phyloP scores from a whole-genome alignment of 441 rosid species.

The Arabidopsis lyrata region DNA sequence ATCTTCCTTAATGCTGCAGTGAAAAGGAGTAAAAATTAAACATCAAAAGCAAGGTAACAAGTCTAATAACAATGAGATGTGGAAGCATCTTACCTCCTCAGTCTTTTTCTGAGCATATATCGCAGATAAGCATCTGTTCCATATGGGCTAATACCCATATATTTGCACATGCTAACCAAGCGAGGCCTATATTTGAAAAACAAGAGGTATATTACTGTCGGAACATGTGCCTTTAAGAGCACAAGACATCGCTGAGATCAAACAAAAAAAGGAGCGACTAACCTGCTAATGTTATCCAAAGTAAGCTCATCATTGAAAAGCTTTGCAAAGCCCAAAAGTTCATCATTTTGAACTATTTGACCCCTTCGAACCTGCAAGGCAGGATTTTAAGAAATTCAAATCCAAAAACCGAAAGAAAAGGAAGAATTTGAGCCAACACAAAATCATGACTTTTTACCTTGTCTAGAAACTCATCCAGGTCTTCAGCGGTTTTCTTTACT shows the following conservation, averaged over 20 bases:
- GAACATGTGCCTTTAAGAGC: conserved; percentile 24
- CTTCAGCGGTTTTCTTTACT: conserved; percentile 61
- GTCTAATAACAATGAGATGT: conserved; percentile 28
- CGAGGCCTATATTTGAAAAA: conserved; percentile 63
- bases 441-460: conserved; percentile 46
- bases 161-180: conserved; percentile 84
- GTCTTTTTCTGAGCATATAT: conserved; percentile 83
- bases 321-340: conserved; percentile 81
- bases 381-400: conserved; percentile 3
- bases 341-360: conserved; percentile 69
- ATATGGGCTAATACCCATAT: conserved; percentile 83
- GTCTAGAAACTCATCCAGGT: conserved; percentile 65
- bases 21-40: conserved; percentile 24
- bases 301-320: conserved; percentile 88
- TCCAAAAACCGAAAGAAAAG: conserved; percentile 10
- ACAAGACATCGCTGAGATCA: conserved; percentile 22
- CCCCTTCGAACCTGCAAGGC: conserved; percentile 75
- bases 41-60: conserved; percentile 21
- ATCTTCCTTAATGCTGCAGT: conserved; percentile 81
- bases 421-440: conserved; percentile 23
- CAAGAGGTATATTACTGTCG: conserved; percentile 11
- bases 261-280: conserved; percentile 25
- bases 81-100: conserved; percentile 61
- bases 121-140: conserved; percentile 95
- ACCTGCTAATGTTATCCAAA: conserved; percentile 85